Evolutionary conservation across 2,329 filamentous ascomycete genomes (phyloP).

Genomic region (Emydomyces testavorans): DNA sequence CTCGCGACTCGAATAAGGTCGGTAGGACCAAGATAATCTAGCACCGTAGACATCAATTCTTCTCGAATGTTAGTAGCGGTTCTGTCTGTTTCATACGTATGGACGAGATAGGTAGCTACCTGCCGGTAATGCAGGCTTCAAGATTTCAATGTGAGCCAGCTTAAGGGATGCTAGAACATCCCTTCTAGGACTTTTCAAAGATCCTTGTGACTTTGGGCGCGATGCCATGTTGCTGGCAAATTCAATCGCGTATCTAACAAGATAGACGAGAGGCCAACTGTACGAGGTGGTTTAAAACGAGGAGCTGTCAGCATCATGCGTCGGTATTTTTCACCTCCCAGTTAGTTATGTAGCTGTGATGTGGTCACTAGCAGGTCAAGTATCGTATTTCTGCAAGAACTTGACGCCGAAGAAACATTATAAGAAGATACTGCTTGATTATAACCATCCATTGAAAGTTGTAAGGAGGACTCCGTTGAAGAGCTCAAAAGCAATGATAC

Average conservation of each 20-base stretch:
- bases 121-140: conserved; percentile 68
- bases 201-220: conserved; percentile 21
- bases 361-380: too few species aligned
- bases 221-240: conserved; percentile 1
- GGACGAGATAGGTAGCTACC: conserved; percentile 41
- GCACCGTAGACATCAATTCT: conserved; percentile 54
- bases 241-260: neutral
- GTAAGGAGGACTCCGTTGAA: too few species aligned
- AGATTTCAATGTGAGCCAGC: conserved; percentile 66
- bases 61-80: conserved; percentile 16
- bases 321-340: too few species aligned
- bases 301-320: neutral
- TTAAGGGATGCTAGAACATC: conserved; percentile 64
- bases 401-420: too few species aligned
- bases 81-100: conserved; percentile 8
- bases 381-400: too few species aligned
- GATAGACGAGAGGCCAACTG: neutral
- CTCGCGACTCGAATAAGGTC: conserved; percentile 79
- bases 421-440: too few species aligned
- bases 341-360: too few species aligned
- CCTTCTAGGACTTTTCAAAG: conserved; percentile 29
- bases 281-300: neutral
- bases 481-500: too few species aligned
- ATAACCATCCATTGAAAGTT: too few species aligned
- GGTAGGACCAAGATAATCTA: conserved; percentile 76